These are phyloP conservation scores for Diaporthe sp. DNA, from an alignment of 2,329 filamentous ascomycete genomes.

Conservation along the genomic window DNA sequence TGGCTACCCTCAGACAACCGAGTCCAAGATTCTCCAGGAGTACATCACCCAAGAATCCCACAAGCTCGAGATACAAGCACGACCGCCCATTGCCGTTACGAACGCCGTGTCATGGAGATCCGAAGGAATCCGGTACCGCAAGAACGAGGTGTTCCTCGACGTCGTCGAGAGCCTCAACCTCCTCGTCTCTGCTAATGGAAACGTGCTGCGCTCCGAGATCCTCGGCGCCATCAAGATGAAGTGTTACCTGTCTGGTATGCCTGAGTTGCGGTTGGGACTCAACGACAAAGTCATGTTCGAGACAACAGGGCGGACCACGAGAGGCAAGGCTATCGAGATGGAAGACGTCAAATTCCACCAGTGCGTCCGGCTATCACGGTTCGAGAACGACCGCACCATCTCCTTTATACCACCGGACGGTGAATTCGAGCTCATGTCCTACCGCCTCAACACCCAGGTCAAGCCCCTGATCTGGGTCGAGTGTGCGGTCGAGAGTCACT, in stretches of 20 bases:
- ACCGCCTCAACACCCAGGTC: conserved; percentile 97
- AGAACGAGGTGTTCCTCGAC: conserved; percentile 99
- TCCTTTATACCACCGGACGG: conserved; percentile 98
- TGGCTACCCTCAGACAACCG: conserved; percentile 97
- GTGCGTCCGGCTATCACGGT: conserved; percentile 92
- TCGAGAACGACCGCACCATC: conserved; percentile 98
- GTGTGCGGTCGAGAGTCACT: conserved; percentile 96
- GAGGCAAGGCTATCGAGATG: conserved; percentile 99
- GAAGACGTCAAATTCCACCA: conserved; percentile 99
- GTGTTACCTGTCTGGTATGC: conserved; percentile 98
- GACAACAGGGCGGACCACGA: conserved; percentile 90
- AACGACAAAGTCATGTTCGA: conserved; percentile 99
- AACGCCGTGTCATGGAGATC: conserved; percentile 98
- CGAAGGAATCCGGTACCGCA: conserved; percentile 97
- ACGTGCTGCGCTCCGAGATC: conserved; percentile 95
- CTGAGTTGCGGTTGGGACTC: conserved; percentile 89
- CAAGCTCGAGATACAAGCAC: conserved; percentile 95
- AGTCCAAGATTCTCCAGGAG: conserved; percentile 98
- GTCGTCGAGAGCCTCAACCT: conserved; percentile 97
- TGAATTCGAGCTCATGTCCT: conserved; percentile 99
- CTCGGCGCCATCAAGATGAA: conserved; percentile 99
- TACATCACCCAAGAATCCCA: conserved; percentile 99
- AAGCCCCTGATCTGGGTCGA: conserved; percentile 99
- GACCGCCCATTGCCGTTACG: conserved; percentile 96
- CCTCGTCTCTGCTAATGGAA: conserved; percentile 92